These are phyloP conservation scores for Suillus fuscotomentosus DNA, from an alignment of 768 basidiomycete species.

Conservation along the genomic window DNA sequence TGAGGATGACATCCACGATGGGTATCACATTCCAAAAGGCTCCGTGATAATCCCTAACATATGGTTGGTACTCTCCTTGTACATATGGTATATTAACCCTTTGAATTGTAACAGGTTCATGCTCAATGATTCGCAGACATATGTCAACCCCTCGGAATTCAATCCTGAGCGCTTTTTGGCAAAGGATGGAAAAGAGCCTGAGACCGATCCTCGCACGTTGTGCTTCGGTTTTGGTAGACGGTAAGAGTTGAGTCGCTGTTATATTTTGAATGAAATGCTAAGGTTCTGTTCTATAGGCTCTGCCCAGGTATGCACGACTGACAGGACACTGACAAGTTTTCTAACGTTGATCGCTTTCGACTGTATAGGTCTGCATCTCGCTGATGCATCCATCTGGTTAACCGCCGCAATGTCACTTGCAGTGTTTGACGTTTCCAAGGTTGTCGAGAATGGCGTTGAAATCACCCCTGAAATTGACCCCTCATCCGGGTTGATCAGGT, in stretches of 20 bases:
- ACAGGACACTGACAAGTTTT: too few species aligned
- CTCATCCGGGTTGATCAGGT: constrained; percentile 47
- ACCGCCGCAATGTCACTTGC: constrained; percentile 39
- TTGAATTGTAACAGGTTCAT: constrained; percentile 39
- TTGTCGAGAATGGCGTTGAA: constrained; percentile 37
- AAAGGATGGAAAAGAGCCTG: constrained; percentile 11
- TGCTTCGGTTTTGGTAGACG: constrained; percentile 31
- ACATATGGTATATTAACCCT: not conserved
- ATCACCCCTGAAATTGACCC: constrained; percentile 43
- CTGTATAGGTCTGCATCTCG: constrained; percentile 26
- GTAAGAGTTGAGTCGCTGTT: constrained; percentile 5
- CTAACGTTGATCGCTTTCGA: not conserved
- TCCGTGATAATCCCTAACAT: constrained; percentile 19
- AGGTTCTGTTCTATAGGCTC: not conserved
- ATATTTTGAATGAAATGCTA: not conserved
- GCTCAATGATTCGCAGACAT: constrained; percentile 44
- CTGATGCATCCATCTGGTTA: constrained; percentile 26
- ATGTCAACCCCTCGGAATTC: constrained; percentile 32
- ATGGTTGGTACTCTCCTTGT: constrained; percentile 19
- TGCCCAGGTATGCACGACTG: constrained; percentile 16
- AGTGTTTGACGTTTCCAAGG: constrained; percentile 43
- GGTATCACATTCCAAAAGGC: constrained; percentile 24
- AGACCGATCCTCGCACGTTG: constrained; percentile 15
- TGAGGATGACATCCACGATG: constrained; percentile 19
- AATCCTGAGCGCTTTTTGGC: constrained; percentile 33